A percentile compares a stretch with the other conserved stretches of the same genome.
phyloP scores from a whole-genome alignment of 148 eudicot genomes.

The Nepenthes gracilis region DNA sequence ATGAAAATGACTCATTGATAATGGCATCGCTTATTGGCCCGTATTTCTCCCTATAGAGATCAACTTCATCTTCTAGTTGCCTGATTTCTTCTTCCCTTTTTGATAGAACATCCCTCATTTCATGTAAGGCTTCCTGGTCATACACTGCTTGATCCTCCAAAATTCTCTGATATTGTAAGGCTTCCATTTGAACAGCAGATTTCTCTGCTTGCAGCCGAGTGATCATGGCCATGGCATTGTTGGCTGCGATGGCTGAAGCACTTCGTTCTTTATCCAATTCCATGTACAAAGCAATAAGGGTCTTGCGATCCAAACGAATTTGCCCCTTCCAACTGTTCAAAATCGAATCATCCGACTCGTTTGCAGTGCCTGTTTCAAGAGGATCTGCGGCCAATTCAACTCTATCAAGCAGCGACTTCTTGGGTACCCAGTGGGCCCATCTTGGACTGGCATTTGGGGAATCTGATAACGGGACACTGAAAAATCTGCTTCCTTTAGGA shows the following conservation, averaged over 20 bases:
- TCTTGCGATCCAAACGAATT: conserved; percentile 47
- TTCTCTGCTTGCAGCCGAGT: conserved; percentile 89
- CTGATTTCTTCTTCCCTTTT: conserved; percentile 63
- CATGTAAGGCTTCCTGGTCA: conserved; percentile 59
- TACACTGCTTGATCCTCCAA: conserved; percentile 99
- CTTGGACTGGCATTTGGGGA: conserved; percentile 61
- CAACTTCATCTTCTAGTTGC: conserved; percentile 60
- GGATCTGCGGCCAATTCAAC: conserved; percentile 40
- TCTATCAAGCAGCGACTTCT: conserved; percentile 40
- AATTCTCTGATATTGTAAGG: conserved; percentile 94
- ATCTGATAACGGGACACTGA: conserved; percentile 49
- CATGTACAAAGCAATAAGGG: conserved; percentile 58
- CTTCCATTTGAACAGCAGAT: conserved; percentile 94
- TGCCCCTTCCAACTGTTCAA: conserved; percentile 48
- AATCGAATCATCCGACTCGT: conserved; percentile 41
- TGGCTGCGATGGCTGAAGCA: conserved; percentile 94
- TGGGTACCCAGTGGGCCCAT: conserved; percentile 32
- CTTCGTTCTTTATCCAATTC: conserved; percentile 93
- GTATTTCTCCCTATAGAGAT: conserved; percentile 47
- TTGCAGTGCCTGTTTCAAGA: conserved; percentile 20
- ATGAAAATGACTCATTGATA: conserved; percentile 38
- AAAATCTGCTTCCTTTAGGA: conserved; percentile 40
- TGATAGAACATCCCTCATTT: conserved; percentile 40
- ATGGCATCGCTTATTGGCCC: conserved; percentile 37
- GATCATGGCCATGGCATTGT: conserved; percentile 99